Evolutionary conservation across 179 eudicot species (phyloP).

Genomic region (Nepenthes alata): DNA sequence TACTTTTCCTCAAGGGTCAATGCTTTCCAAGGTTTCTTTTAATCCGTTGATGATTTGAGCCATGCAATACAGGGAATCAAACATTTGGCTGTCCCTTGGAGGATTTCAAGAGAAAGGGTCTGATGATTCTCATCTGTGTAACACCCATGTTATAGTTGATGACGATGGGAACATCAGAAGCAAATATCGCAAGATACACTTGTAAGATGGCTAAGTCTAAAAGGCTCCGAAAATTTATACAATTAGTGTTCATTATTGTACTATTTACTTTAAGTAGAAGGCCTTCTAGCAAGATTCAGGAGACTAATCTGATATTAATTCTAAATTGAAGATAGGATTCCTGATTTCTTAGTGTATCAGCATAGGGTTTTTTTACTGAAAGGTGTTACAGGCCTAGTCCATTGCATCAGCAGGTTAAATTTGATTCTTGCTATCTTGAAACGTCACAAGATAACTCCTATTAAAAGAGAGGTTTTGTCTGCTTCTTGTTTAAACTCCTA

Average conservation of each 20-base stretch:
- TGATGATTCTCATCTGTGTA: slow-evolving; percentile 69
- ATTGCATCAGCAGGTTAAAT: no score
- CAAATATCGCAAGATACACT: slow-evolving; percentile 66
- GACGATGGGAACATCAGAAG: slow-evolving; percentile 58
- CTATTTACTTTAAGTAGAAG: neutral
- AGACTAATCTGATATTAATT: no score
- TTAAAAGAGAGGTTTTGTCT: no score
- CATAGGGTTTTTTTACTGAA: no score
- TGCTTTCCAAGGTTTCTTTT: neutral
- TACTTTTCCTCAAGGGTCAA: no score
- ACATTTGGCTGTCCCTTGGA: slow-evolving; percentile 88
- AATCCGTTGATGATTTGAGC: neutral
- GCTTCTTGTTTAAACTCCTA: no score
- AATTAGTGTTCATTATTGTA: neutral
- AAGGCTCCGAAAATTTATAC: neutral
- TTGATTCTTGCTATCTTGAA: no score
- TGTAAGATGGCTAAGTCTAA: slow-evolving; percentile 37
- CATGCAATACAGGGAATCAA: slow-evolving; percentile 51
- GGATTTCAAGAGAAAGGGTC: slow-evolving; percentile 88
- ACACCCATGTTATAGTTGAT: slow-evolving; percentile 80
- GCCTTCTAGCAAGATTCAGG: no score
- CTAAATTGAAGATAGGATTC: no score
- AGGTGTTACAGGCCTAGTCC: no score
- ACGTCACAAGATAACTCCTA: no score
- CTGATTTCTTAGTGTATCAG: no score